Conservation (phyloP, 2,329 filamentous ascomycete species). For the Cladosporium sp. region DNA sequence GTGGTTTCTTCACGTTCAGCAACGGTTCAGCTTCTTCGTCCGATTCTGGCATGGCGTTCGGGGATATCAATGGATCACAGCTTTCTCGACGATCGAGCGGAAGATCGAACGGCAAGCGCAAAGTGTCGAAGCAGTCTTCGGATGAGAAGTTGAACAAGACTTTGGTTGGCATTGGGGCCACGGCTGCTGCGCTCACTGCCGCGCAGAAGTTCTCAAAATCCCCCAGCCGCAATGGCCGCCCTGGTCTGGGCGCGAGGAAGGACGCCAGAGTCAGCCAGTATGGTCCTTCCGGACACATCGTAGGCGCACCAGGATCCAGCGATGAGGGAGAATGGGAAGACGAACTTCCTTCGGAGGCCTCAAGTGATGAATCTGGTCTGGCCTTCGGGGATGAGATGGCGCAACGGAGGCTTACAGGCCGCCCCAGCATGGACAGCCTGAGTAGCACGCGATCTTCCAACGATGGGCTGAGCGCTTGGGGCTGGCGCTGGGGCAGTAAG, state of each 20-base stretch:
- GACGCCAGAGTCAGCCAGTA: constrained; percentile 9
- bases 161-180: constrained; percentile 41
- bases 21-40: constrained; percentile 41
- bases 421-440: constrained; percentile 47
- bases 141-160: constrained; percentile 43
- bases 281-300: constrained; percentile 1
- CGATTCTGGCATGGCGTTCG: constrained; percentile 43
- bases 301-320: constrained; percentile 21
- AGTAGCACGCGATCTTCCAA: constrained; percentile 46
- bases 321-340: constrained; percentile 56
- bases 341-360: constrained; percentile 44
- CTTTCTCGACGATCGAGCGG: constrained; percentile 13
- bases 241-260: constrained; percentile 21
- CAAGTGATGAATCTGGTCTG: constrained; percentile 51
- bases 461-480: constrained; percentile 44
- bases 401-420: constrained; percentile 28
- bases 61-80: constrained; percentile 21
- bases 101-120: constrained; percentile 18
- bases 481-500: constrained; percentile 54
- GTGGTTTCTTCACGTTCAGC: constrained; percentile 45
- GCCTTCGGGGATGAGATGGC: constrained; percentile 51
- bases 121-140: constrained; percentile 31
- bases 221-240: constrained; percentile 19
- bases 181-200: constrained; percentile 43
- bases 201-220: constrained; percentile 30